phyloP scores from a whole-genome alignment of 345 rosid genomes.

The Passiflora organensis region DNA sequence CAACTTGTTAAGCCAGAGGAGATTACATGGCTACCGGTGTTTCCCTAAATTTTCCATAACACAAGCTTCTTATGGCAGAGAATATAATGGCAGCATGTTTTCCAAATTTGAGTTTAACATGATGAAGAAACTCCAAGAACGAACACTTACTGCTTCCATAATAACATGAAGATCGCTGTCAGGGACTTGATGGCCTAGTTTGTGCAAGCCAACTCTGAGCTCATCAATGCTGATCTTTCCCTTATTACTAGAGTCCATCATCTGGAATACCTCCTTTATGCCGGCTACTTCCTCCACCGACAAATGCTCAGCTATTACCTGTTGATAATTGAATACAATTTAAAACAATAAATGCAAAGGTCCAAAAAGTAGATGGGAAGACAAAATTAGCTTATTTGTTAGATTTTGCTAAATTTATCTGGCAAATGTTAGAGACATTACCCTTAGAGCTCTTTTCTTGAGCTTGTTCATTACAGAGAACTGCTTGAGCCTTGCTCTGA shows the following conservation, averaged over 20 bases:
- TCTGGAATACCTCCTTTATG: conserved; percentile 29
- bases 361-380: too few species aligned
- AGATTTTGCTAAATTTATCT: too few species aligned
- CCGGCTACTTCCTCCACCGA: conserved; percentile 31
- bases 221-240: conserved; percentile 27
- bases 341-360: too few species aligned
- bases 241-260: conserved; percentile 28
- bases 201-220: conserved; percentile 24
- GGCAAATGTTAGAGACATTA: too few species aligned
- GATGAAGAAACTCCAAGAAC: background rate
- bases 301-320: conserved; percentile 32
- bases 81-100: background rate
- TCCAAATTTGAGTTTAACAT: background rate
- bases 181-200: conserved; percentile 25
- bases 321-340: too few species aligned
- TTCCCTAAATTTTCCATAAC: background rate
- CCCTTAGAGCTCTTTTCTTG: too few species aligned
- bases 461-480: too few species aligned
- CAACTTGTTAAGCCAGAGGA: background rate
- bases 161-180: conserved; percentile 25
- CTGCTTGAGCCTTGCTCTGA: conserved; percentile 68
- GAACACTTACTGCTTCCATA: conserved; percentile 34
- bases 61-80: background rate
- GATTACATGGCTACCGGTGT: background rate
- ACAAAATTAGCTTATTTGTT: too few species aligned